Percentiles rank a stretch among this genome's conserved stretches.
Conservation (phyloP, 768 basidiomycete genomes). For the Collybia nuda region DNA sequence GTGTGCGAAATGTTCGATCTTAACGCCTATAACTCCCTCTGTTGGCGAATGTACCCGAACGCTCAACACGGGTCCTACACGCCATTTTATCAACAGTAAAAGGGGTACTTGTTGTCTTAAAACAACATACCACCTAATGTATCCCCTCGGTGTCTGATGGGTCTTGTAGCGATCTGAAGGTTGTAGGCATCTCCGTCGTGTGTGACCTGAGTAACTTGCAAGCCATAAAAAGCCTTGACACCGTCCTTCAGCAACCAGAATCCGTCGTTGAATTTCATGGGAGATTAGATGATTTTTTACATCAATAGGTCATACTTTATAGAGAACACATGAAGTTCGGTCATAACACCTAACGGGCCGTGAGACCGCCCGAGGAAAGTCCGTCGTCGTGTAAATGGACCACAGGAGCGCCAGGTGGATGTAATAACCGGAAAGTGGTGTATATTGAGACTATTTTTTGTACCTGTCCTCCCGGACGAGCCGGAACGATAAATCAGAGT, state of each 20-base stretch:
- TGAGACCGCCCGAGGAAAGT: conserved; percentile 15
- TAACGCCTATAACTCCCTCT: conserved; percentile 54
- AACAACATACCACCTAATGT: conserved; percentile 50
- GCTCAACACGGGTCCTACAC: conserved; percentile 46
- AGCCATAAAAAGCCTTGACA: conserved; percentile 57
- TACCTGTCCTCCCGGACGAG: too few relatives aligned
- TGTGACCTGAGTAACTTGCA: conserved; percentile 56
- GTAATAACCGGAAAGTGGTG: too few relatives aligned
- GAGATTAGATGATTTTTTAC: conserved; percentile 28
- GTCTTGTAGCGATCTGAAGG: conserved; percentile 59
- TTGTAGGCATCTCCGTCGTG: conserved; percentile 48
- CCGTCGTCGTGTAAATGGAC: too few relatives aligned
- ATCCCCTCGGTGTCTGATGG: conserved; percentile 63
- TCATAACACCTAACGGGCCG: conserved; percentile 14
- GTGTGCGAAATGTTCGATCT: conserved; percentile 53
- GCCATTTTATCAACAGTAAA: conserved; percentile 12
- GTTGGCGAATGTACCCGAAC: conserved; percentile 55
- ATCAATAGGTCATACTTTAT: neutral
- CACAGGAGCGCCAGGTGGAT: too few relatives aligned
- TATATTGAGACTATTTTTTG: too few relatives aligned
- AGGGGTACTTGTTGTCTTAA: neutral
- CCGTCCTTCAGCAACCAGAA: conserved; percentile 69
- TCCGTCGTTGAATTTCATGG: conserved; percentile 75
- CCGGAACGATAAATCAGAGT: too few relatives aligned
- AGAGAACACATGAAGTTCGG: neutral